A percentile compares a stretch with the other conserved stretches of the same genome.
phyloP scores from a whole-genome alignment of 75 land plant genomes.

The Ceratopteris richardii region DNA sequence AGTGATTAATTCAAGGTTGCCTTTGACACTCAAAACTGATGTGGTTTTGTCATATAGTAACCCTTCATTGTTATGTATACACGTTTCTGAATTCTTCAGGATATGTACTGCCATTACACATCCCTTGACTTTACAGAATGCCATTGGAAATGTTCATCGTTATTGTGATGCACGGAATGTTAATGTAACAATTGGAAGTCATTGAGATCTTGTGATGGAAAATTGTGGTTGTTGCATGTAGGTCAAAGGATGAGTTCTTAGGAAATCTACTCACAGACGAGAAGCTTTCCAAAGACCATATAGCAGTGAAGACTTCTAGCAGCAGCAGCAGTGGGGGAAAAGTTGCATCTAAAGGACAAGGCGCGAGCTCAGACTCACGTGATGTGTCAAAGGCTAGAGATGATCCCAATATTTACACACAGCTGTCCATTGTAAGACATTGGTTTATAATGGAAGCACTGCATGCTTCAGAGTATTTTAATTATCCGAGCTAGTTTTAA shows the following conservation, averaged over 20 bases:
- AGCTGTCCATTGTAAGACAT: background rate
- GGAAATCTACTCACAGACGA: background rate
- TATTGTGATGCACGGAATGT: background rate
- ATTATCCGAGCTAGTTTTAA: too few relatives aligned
- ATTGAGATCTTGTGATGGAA: background rate
- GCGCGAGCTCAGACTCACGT: background rate
- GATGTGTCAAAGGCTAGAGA: background rate
- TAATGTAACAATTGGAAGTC: background rate
- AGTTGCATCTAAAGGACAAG: background rate
- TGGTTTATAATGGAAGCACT: background rate
- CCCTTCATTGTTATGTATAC: too few relatives aligned
- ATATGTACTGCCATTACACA: too few relatives aligned
- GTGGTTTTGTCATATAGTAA: too few relatives aligned
- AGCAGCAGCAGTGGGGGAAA: background rate
- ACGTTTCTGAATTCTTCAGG: too few relatives aligned
- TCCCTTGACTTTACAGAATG: too few relatives aligned
- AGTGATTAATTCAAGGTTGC: too few relatives aligned
- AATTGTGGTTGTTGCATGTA: background rate
- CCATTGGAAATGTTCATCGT: background rate
- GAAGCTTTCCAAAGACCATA: slow-evolving; percentile 1
- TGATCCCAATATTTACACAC: slow-evolving; percentile 4
- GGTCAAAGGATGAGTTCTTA: slow-evolving; percentile 1
- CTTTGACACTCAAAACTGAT: too few relatives aligned
- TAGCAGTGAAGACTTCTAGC: background rate
- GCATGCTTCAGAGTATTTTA: background rate